Conservation (phyloP, 2,329 filamentous ascomycete genomes). For the Bipolaris zeicola region DNA sequence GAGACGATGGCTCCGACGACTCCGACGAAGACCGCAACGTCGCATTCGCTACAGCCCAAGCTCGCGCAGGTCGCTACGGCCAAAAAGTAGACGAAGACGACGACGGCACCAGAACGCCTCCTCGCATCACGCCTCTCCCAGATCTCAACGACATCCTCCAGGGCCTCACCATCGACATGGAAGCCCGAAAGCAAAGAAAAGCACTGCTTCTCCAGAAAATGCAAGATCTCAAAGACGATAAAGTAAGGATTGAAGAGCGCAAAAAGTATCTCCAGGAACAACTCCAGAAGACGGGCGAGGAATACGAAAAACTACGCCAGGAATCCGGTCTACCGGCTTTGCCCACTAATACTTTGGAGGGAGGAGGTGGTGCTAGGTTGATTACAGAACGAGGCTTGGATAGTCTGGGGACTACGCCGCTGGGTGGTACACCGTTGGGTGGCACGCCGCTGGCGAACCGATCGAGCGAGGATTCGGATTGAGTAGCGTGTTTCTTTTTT, state of each 20-base stretch:
- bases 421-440: constrained; percentile 41
- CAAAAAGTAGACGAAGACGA: constrained; percentile 52
- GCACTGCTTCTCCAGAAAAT: constrained; percentile 66
- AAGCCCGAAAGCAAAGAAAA: constrained; percentile 65
- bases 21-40: constrained; percentile 68
- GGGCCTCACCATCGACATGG: constrained; percentile 65
- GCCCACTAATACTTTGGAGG: constrained; percentile 35
- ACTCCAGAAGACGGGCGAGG: constrained; percentile 78
- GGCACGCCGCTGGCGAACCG: constrained; percentile 5
- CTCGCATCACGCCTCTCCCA: constrained; percentile 78
- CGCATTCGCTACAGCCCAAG: constrained; percentile 87
- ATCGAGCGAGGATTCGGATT: constrained; percentile 32
- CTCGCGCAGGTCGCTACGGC: constrained; percentile 81
- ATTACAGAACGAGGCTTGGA: constrained; percentile 45
- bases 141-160: constrained; percentile 71
- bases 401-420: constrained; percentile 45
- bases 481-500: constrained; percentile 29
- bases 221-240: constrained; percentile 70
- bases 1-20: constrained; percentile 73
- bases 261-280: constrained; percentile 81
- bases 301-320: constrained; percentile 64
- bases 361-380: constrained; percentile 22
- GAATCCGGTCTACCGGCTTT: constrained; percentile 52
- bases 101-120: constrained; percentile 64
- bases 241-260: constrained; percentile 67